Conservation (phyloP, 495 filamentous ascomycete genomes). For the Penicillium macrosclerotiorum region DNA sequence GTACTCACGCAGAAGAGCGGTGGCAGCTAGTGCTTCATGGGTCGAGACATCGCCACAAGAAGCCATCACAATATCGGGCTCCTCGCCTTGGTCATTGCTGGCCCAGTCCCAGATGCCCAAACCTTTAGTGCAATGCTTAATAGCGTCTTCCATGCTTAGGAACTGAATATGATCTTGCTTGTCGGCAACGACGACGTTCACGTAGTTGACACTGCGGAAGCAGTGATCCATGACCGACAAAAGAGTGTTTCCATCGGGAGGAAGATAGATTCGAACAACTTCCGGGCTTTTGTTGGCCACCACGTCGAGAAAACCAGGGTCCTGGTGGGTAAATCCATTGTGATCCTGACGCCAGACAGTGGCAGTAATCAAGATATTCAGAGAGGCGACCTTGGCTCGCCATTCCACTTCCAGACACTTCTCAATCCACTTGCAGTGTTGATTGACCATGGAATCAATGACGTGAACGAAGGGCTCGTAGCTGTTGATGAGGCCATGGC, state of each 20-base stretch:
- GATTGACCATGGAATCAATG: constrained; percentile 77
- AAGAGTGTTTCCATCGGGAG: constrained; percentile 71
- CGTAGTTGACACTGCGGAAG: constrained; percentile 66
- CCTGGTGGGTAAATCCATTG: constrained; percentile 78
- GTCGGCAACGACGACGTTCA: constrained; percentile 73
- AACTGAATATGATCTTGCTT: constrained; percentile 75
- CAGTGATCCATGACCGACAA: constrained; percentile 69
- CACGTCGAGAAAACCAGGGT: constrained; percentile 73
- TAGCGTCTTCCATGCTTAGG: constrained; percentile 63
- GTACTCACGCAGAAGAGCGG: constrained; percentile 60
- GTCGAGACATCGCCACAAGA: constrained; percentile 69
- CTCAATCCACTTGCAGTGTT: constrained; percentile 79
- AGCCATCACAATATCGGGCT: constrained; percentile 70
- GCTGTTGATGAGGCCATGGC: constrained; percentile 70
- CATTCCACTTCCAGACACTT: constrained; percentile 72
- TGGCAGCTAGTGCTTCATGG: constrained; percentile 66
- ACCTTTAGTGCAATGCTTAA: constrained; percentile 70
- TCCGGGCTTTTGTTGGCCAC: constrained; percentile 73
- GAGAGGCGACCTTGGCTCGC: constrained; percentile 62
- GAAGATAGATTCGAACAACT: constrained; percentile 74
- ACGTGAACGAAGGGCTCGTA: constrained; percentile 79
- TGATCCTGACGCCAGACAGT: constrained; percentile 79
- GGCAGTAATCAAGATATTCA: constrained; percentile 72
- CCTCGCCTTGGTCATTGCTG: constrained; percentile 54
- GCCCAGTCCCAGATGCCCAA: constrained; percentile 60